Base-by-base conservation (phyloP, 441 rosid genomes). In the Mallotus japonicus region DNA sequence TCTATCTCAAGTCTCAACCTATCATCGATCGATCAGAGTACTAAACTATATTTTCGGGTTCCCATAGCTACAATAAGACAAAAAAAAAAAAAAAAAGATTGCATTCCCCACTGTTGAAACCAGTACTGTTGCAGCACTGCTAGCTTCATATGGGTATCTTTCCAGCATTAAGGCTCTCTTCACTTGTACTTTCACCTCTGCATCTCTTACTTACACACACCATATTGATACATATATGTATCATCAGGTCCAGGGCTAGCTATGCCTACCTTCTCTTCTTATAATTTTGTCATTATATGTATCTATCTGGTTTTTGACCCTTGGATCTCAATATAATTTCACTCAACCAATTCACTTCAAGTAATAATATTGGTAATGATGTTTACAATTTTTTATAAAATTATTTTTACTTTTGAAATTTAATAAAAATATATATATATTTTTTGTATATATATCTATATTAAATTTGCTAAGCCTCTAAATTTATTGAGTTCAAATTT, bases 1-100 rank as follows among this genome's bases (percentile, higher is more conserved):
- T 34, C 47, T 50, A 46, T n/a, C 24, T 66, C 32, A 1, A 28
- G 32, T 28, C 32, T 28, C 37, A 51, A 51, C 5, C 6, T 12
- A 13, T 51, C n/a, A 51, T 37, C 44, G 20, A 50, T 53, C 17
- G 28, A 24, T 66, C 50, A 20, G 58, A 53, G 59, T 12, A 28
- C 32, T 28, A 70, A 75, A 72, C 56, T 56, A 51, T 28, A 40
- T 71, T 76, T 77, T 51, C 61, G 42, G 77, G 15, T 80, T 67
- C 59, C 55, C 44, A 47, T 44, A 58, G 42, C 50, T 50, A 24
- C 17, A 70, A 61, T 17, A 71, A 58, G 81, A 77, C 69, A 80
- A 59, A 69, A 24, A 9, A 62, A 60, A 2, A 28, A 28, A 8
- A 14, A 34, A 72, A 37, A 71, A 44, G 51, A 22, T 50, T 28